These are phyloP conservation scores for Phytophthora podocarpi DNA, from an alignment of 352 stramenopile species.

Conservation along the genomic window DNA sequence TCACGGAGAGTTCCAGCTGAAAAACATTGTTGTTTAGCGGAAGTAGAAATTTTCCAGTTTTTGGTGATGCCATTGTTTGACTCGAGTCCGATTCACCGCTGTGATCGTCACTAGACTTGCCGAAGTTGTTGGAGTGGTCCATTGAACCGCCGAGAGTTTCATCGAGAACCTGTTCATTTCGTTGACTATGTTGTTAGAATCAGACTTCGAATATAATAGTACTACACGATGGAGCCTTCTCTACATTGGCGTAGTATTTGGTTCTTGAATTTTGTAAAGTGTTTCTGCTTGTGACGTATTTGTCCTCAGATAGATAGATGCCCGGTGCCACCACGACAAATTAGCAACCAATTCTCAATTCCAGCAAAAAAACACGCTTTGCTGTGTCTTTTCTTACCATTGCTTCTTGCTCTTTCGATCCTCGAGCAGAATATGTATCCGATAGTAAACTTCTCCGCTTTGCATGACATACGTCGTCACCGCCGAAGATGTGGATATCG, in stretches of 20 bases:
- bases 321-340: neutral
- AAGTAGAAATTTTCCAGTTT: neutral
- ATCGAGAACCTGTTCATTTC: neutral
- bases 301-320: neutral
- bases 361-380: neutral
- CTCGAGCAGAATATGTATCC: neutral
- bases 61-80: no score
- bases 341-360: no score
- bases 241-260: neutral
- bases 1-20: neutral
- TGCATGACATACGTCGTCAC: neutral
- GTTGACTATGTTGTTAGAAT: no score
- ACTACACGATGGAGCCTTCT: no score
- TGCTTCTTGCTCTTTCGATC: neutral
- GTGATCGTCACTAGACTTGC: no score
- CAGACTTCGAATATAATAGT: no score
- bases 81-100: neutral
- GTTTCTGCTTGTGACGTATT: neutral
- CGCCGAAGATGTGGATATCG: no score
- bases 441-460: neutral
- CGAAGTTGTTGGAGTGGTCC: neutral
- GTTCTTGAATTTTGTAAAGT: neutral
- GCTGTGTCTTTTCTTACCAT: neutral
- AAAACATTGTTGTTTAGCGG: neutral
- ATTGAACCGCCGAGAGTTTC: neutral